Evolutionary conservation across 352 stramenopile species (phyloP).

Genomic region (Phytophthora chlamydospora): DNA sequence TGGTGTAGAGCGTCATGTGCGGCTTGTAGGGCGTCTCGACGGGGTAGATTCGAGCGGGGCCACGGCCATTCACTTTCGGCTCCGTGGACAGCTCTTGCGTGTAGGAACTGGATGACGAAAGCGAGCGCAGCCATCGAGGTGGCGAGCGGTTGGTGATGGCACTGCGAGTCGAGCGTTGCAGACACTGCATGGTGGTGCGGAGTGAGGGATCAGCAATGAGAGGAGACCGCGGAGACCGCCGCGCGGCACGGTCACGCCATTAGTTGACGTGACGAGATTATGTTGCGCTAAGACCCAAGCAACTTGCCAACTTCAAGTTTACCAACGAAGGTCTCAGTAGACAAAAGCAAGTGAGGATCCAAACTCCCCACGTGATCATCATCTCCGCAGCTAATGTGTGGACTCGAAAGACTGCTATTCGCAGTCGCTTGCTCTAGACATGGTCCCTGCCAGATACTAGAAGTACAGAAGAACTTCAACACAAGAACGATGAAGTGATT

Average conservation of each 20-base stretch:
- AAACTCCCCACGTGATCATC: too few relatives aligned
- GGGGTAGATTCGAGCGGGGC: constrained; percentile 26
- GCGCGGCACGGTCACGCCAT: constrained; percentile 4
- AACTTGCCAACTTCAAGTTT: constrained; percentile 19
- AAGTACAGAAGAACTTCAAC: too few relatives aligned
- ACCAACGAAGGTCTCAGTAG: too few relatives aligned
- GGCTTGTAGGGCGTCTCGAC: constrained; percentile 36
- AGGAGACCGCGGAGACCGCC: neutral
- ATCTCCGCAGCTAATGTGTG: too few relatives aligned
- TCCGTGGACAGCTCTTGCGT: constrained; percentile 12
- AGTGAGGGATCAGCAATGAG: constrained; percentile 6
- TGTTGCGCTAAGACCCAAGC: constrained; percentile 13
- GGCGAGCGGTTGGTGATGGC: neutral
- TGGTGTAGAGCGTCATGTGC: constrained; percentile 64
- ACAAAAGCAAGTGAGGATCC: too few relatives aligned
- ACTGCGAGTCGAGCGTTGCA: constrained; percentile 11
- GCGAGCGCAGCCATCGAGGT: constrained; percentile 10
- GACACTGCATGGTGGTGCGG: constrained; percentile 4
- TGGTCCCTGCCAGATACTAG: too few relatives aligned
- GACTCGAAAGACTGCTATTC: too few relatives aligned
- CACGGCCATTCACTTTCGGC: constrained; percentile 18
- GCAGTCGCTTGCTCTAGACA: too few relatives aligned
- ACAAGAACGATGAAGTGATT: too few relatives aligned
- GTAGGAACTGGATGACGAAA: constrained; percentile 16
- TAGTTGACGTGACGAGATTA: constrained; percentile 8